Conservation (phyloP, 441 rosid species). For the Lepidium campestre region DNA sequence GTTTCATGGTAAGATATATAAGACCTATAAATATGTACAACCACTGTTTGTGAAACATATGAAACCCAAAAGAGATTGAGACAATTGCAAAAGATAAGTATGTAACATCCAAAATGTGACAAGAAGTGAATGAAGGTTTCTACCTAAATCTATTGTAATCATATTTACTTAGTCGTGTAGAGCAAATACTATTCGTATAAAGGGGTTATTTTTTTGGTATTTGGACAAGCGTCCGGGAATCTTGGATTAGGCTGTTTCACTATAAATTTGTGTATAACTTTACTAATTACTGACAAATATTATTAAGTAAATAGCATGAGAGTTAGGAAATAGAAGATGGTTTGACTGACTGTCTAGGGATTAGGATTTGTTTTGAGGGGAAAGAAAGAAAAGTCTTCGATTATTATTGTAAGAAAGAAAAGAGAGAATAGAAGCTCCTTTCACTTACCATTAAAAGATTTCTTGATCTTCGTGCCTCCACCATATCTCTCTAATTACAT, state of each 20-base stretch:
- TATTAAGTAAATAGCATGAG: slow-evolving; percentile 9
- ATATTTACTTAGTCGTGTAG: too few relatives aligned
- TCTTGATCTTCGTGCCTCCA: slow-evolving; percentile 15
- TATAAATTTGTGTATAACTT: neutral
- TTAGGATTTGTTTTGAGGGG: neutral
- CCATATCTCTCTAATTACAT: neutral
- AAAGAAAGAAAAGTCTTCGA: neutral
- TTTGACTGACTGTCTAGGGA: slow-evolving; percentile 27
- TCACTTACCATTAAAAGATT: neutral
- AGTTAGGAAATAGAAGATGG: slow-evolving; percentile 8
- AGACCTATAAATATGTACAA: neutral
- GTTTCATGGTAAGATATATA: neutral
- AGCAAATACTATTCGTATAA: too few relatives aligned
- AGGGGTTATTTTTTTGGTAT: too few relatives aligned
- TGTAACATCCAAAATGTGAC: neutral
- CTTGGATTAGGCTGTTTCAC: slow-evolving; percentile 11
- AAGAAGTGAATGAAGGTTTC: neutral
- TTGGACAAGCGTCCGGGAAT: slow-evolving; percentile 26
- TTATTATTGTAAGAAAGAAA: slow-evolving; percentile 10
- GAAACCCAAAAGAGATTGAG: neutral
- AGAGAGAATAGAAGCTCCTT: slow-evolving; percentile 29
- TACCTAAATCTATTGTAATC: too few relatives aligned
- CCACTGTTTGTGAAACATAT: neutral
- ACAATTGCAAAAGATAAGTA: neutral
- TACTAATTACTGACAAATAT: neutral